phyloP scores from a whole-genome alignment of 2,329 filamentous ascomycete species.

The Herpotrichia juniperi region DNA sequence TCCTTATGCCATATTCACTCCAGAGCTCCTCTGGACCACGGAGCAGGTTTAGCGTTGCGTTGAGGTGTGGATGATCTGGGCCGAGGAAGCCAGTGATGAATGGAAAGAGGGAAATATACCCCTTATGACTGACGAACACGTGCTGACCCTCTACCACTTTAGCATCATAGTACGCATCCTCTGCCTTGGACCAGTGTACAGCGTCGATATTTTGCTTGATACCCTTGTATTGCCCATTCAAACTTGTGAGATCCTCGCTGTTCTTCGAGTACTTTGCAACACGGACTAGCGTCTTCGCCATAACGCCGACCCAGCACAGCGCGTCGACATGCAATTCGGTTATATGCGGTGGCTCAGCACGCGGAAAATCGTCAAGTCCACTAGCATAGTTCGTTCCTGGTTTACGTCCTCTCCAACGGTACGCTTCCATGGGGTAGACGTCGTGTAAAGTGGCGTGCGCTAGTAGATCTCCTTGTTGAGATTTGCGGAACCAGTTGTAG shows the following conservation, averaged over 20 bases:
- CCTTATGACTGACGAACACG: slow-evolving; percentile 85
- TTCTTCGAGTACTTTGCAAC: slow-evolving; percentile 76
- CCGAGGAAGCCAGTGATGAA: slow-evolving; percentile 82
- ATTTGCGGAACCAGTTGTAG: slow-evolving; percentile 91
- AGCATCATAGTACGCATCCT: slow-evolving; percentile 86
- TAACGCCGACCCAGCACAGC: slow-evolving; percentile 94
- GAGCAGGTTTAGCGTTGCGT: slow-evolving; percentile 75
- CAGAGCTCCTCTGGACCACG: slow-evolving; percentile 81
- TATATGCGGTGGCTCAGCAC: slow-evolving; percentile 86
- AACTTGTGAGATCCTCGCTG: slow-evolving; percentile 73
- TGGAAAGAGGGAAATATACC: slow-evolving; percentile 89
- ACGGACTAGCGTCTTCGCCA: slow-evolving; percentile 78
- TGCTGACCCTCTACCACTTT: slow-evolving; percentile 89
- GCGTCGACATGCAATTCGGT: slow-evolving; percentile 92
- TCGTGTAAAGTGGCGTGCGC: slow-evolving; percentile 27
- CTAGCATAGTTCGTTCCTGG: slow-evolving; percentile 83
- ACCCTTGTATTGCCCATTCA: slow-evolving; percentile 70
- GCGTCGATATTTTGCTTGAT: slow-evolving; percentile 85
- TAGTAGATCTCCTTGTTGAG: slow-evolving; percentile 74
- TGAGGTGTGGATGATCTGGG: slow-evolving; percentile 73
- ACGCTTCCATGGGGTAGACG: slow-evolving; percentile 70
- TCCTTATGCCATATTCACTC: slow-evolving; percentile 83
- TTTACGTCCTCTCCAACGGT: slow-evolving; percentile 89
- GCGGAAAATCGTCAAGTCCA: slow-evolving; percentile 92
- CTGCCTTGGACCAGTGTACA: slow-evolving; percentile 85